Evolutionary conservation across 768 basidiomycete species (phyloP), one percentile per base, ranked within the genome.

Genomic region (Panellus pusillus): DNA sequence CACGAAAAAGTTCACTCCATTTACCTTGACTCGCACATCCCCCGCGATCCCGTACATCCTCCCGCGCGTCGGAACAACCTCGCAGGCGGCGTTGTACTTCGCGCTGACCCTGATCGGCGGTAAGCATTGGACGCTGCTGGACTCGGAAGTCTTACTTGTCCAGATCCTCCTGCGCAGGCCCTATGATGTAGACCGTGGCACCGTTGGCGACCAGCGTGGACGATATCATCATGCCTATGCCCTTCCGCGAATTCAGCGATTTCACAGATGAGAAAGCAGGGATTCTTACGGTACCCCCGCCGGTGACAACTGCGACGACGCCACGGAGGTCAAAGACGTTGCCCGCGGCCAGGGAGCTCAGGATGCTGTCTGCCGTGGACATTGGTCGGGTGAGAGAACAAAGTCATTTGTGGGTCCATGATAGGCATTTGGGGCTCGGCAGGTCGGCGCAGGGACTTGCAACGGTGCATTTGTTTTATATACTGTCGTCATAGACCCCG

Each of bases 181-280:
- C 79, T 27, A 79, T 72, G 39, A 79, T 76, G 48, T 78, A 79
- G 3, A 80, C 79, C 0, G 68, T 75, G 1, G 79, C 79, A 8
- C 77, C 76, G 54, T 80, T 80, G 4, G 76, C 74, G 9, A 78
- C 56, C 2, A 80, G 63, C 0, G 78, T 76, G 9, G 73, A 72
- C 52, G 68, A 71, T 18, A 80, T 77, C 79, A 80, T 80, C 39
- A 79, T 63, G 1, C 79, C 79, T n/a, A 79, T 78, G 0, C 79
- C 79, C 76, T 74, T 52, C 3, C 24, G n/a, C n/a, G 43, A 20
- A 28, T 15, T 43, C 13, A 19, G n/a, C 12, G 31, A 44, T 18
- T 41, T 6, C n/a, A n/a, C n/a, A n/a, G n/a, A n/a, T 32, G 9
- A 45, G 9, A 15, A 27, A 15, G 14, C 44, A 28, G 9, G 6